Base-by-base conservation (phyloP, 441 rosid genomes). In the Biscutella laevigata region DNA sequence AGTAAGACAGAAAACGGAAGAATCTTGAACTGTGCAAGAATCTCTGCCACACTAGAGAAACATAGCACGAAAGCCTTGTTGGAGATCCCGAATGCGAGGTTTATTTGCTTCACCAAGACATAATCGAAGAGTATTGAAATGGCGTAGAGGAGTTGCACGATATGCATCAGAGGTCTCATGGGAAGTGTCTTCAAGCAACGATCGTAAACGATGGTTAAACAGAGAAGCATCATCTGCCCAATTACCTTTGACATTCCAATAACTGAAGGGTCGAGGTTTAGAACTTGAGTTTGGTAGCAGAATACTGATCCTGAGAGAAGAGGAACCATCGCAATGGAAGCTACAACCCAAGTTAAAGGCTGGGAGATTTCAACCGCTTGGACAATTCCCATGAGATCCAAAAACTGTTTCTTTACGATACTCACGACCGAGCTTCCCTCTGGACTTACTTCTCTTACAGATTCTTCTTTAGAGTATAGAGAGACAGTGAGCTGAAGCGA, bases 171-270 rank as follows among this genome's bases (percentile, higher is more conserved):
- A 33, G 73, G 83, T 72, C 94, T 77, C 88, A 82, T 73, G 11
- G 82, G 65, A 50, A 80, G 28, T 32, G 69, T 68, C 64, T 80
- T 82, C 86, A 72, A 79, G 62, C 30, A 75, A 12, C 77, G 69
- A 43, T 82, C 76, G 53, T 77, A 87, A 26, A 77, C 67, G n/a
- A 80, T 57, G 2, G 86, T 71, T 59, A 71, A 50, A 16, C 75
- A 70, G 58, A 87, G 79, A 59, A 82, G 88, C 51, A 68, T 69
- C 67, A 78, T 33, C 61, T 87, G 96, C 35, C 96, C 81, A 49
- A 74, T 65, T 10, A 87, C 94, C 35, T 81, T 65, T 3, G 96
- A 84, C 86, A 76, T 72, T 40, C 96, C 94, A n/a, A 87, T 66
- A 34, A 87, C 64, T 10, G 81, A 61, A 57, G 94, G 78, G 61